Evolutionary conservation across 2,329 filamentous ascomycete genomes (phyloP).

Genomic region (Plenodomus tracheiphilus): DNA sequence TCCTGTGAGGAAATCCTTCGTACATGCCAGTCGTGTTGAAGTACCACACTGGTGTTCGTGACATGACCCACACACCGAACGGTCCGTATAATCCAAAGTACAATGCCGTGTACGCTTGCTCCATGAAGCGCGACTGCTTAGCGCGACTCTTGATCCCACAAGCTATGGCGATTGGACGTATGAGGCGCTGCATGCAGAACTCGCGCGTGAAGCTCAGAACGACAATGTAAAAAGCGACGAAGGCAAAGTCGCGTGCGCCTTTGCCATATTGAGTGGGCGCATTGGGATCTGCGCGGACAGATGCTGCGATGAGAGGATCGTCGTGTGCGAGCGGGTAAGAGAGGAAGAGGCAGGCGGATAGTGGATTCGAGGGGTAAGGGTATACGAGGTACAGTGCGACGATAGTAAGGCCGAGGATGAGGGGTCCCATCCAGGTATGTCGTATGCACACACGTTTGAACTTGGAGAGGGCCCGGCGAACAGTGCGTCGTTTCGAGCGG

Average conservation of each 20-base stretch:
- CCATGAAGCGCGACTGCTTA: slow-evolving; percentile 92
- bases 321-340: slow-evolving; percentile 74
- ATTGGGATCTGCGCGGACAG: slow-evolving; percentile 44
- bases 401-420: slow-evolving; percentile 67
- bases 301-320: slow-evolving; percentile 29
- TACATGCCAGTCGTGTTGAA: slow-evolving; percentile 93
- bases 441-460: slow-evolving; percentile 52
- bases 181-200: slow-evolving; percentile 90
- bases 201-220: slow-evolving; percentile 92
- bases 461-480: slow-evolving; percentile 49
- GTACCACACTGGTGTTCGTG: slow-evolving; percentile 88
- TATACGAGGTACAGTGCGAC: slow-evolving; percentile 72
- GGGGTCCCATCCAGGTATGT: slow-evolving; percentile 69
- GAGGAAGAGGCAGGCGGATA: slow-evolving; percentile 83
- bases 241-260: slow-evolving; percentile 81
- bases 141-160: slow-evolving; percentile 70
- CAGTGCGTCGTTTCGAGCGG: slow-evolving; percentile 52
- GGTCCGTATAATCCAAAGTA: slow-evolving; percentile 86
- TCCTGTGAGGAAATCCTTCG: slow-evolving; percentile 80
- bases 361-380: slow-evolving; percentile 75
- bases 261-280: slow-evolving; percentile 75
- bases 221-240: slow-evolving; percentile 86
- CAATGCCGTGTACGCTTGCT: slow-evolving; percentile 90
- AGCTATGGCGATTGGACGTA: slow-evolving; percentile 73
- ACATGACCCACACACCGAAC: slow-evolving; percentile 88